These are phyloP conservation scores for Elsinoe batatas DNA, from an alignment of 2,329 filamentous ascomycete genomes.

Conservation along the genomic window DNA sequence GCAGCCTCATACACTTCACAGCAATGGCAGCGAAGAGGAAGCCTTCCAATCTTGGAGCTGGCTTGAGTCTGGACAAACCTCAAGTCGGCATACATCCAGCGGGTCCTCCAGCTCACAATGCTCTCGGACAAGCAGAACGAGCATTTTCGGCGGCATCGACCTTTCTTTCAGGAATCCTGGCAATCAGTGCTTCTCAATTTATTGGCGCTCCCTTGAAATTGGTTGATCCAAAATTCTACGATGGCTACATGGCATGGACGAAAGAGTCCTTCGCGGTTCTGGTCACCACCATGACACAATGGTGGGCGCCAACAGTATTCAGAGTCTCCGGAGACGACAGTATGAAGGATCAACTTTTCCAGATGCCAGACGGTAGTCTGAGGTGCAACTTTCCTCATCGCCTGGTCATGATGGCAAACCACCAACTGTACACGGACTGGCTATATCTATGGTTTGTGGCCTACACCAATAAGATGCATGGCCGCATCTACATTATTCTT, in stretches of 20 bases:
- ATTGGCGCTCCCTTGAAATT: slow-evolving; percentile 67
- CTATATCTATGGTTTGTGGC: slow-evolving; percentile 81
- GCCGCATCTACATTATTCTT: slow-evolving; percentile 80
- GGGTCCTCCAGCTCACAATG: slow-evolving; percentile 37
- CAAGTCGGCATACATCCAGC: slow-evolving; percentile 29
- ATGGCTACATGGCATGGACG: slow-evolving; percentile 77
- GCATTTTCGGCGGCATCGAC: slow-evolving; percentile 42
- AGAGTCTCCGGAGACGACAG: slow-evolving; percentile 74
- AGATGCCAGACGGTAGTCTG: slow-evolving; percentile 59
- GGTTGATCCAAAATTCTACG: slow-evolving; percentile 66
- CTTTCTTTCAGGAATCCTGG: slow-evolving; percentile 40
- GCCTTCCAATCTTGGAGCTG: slow-evolving; percentile 31
- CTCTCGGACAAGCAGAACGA: slow-evolving; percentile 39
- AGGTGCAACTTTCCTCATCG: slow-evolving; percentile 71
- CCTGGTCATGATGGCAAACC: slow-evolving; percentile 73
- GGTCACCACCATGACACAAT: slow-evolving; percentile 70
- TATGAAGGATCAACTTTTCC: slow-evolving; percentile 61
- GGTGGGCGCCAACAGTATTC: slow-evolving; percentile 73
- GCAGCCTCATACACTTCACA: slow-evolving; percentile 13
- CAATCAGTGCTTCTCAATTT: slow-evolving; percentile 58
- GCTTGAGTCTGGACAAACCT: slow-evolving; percentile 32
- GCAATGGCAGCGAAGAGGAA: background rate
- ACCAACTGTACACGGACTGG: slow-evolving; percentile 87
- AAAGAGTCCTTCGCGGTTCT: slow-evolving; percentile 75
- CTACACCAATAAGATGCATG: slow-evolving; percentile 66